These are phyloP conservation scores for Suillus subaureus DNA, from an alignment of 768 basidiomycete genomes.

Conservation along the genomic window DNA sequence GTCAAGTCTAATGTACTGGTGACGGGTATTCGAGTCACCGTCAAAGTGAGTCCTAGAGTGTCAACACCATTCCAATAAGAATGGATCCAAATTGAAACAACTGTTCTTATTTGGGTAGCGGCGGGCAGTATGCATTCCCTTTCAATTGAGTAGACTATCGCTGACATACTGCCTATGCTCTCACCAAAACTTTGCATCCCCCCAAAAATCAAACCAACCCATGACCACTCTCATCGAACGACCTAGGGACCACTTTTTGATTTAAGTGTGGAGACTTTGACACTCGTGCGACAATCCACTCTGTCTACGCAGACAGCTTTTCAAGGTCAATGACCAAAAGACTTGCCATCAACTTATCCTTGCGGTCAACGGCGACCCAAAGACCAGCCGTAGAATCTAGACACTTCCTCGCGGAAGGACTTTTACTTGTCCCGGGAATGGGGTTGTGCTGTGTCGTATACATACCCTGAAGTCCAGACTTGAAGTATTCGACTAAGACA, in stretches of 20 bases:
- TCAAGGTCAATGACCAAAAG: neutral
- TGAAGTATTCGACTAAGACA: no score
- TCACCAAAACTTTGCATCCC: neutral
- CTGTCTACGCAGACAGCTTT: neutral
- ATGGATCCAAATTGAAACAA: neutral
- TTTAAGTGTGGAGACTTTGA: neutral
- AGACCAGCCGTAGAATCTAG: neutral
- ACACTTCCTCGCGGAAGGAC: neutral
- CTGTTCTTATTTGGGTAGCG: neutral
- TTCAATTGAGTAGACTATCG: neutral
- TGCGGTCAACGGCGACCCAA: neutral
- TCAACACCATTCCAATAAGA: neutral
- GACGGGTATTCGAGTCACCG: neutral
- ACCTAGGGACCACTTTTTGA: neutral
- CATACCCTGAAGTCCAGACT: no score
- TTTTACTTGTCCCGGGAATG: neutral
- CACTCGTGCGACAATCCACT: neutral
- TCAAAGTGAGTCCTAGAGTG: neutral
- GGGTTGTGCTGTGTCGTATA: neutral
- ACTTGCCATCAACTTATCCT: neutral
- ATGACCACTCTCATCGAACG: neutral
- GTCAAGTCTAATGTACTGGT: neutral
- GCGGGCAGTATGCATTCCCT: neutral
- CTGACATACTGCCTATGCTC: neutral
- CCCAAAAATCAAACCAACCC: neutral